A percentile compares a stretch with the other conserved stretches of the same genome.
These are phyloP conservation scores for Salix udensis DNA, from an alignment of 345 rosid species.

Conservation along the genomic window DNA sequence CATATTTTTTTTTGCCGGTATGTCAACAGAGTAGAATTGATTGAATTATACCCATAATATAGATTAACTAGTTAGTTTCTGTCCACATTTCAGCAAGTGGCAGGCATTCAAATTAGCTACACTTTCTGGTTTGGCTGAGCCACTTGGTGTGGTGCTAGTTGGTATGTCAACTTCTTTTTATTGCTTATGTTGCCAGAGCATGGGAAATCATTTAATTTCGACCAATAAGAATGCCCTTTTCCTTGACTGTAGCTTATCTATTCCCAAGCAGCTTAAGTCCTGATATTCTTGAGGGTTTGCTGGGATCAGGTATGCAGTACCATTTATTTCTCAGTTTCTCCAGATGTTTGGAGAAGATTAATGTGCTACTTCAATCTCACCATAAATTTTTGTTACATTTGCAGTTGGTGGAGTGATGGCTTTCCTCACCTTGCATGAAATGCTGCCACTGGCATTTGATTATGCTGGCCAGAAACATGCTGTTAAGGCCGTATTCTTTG, in stretches of 20 bases:
- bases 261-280: slow-evolving; percentile 92
- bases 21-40: neutral
- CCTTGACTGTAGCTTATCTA: slow-evolving; percentile 66
- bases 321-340: neutral
- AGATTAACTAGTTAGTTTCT: slow-evolving; percentile 13
- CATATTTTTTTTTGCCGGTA: neutral
- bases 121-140: slow-evolving; percentile 96
- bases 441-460: slow-evolving; percentile 97
- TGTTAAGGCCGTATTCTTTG: slow-evolving; percentile 90
- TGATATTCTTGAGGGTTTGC: slow-evolving; percentile 88
- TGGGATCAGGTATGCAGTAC: slow-evolving; percentile 68
- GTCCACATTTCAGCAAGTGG: slow-evolving; percentile 78
- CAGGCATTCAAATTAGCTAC: slow-evolving; percentile 96
- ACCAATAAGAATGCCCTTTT: slow-evolving; percentile 5
- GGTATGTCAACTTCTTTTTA: slow-evolving; percentile 43
- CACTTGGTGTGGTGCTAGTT: slow-evolving; percentile 88
- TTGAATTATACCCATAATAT: neutral
- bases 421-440: slow-evolving; percentile 90
- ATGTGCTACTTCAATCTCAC: neutral
- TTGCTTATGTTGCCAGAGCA: neutral
- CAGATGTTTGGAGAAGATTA: slow-evolving; percentile 1
- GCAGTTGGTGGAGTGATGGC: slow-evolving; percentile 99
- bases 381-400: slow-evolving; percentile 11
- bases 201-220: neutral
- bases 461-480: slow-evolving; percentile 99